These are phyloP conservation scores for Dothistroma pini DNA, from an alignment of 2,329 filamentous ascomycete species.

Conservation along the genomic window DNA sequence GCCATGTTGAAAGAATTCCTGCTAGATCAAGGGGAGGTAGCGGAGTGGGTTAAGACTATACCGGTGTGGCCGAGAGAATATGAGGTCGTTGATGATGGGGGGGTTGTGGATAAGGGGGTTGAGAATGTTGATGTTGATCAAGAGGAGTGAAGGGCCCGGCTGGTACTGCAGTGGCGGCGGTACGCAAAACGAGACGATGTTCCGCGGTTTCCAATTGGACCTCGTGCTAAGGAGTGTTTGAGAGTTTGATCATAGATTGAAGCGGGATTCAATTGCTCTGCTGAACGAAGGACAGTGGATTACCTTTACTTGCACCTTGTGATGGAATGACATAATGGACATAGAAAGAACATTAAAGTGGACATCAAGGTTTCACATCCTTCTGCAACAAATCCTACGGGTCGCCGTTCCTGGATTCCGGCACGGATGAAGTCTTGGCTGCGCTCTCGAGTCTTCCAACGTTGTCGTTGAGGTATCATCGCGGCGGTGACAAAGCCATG, in stretches of 20 bases:
- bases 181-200: too few relatives aligned
- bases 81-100: neutral
- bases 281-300: too few relatives aligned
- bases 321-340: neutral
- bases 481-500: too few relatives aligned
- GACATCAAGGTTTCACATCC: neutral
- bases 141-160: neutral
- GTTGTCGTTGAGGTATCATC: too few relatives aligned
- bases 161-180: too few relatives aligned
- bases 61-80: conserved; percentile 22
- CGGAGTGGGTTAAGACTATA: conserved; percentile 28
- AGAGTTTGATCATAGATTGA: too few relatives aligned
- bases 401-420: neutral
- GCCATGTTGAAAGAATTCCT: conserved; percentile 22
- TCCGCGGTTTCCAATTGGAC: too few relatives aligned
- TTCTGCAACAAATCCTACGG: neutral
- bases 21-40: conserved; percentile 13
- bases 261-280: too few relatives aligned
- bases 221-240: too few relatives aligned
- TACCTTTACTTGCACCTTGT: too few relatives aligned
- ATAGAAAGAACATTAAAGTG: neutral
- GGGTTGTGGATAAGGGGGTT: neutral
- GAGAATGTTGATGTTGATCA: neutral
- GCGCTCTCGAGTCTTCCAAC: too few relatives aligned
- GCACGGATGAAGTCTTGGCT: neutral